Percentiles rank a stretch among this genome's conserved stretches.
phyloP scores from a whole-genome alignment of 345 rosid species.

The Salix suchowensis region DNA sequence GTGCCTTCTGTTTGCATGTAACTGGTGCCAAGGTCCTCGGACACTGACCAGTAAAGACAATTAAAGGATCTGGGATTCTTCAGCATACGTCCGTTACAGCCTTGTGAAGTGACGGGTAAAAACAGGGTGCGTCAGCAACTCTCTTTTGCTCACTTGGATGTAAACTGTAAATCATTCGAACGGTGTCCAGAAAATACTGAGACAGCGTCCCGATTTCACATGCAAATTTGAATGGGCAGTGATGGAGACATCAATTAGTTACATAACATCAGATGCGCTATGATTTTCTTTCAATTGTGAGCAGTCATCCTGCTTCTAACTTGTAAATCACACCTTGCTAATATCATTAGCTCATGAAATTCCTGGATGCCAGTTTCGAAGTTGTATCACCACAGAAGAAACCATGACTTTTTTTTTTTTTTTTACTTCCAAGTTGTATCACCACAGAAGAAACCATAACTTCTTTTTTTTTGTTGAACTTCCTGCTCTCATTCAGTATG shows the following conservation, averaged over 20 bases:
- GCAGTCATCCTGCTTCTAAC: neutral
- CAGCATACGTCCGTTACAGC: too few species aligned
- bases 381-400: neutral
- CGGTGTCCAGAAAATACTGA: neutral
- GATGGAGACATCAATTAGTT: neutral
- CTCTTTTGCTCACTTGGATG: neutral
- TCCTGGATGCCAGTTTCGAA: neutral
- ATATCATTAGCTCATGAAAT: neutral
- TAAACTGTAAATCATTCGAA: neutral
- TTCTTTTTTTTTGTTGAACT: neutral
- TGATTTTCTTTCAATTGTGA: neutral
- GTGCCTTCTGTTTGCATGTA: neutral
- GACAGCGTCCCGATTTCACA: neutral
- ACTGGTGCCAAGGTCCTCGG: neutral
- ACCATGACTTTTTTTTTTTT: neutral
- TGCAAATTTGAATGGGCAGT: neutral
- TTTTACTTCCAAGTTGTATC: neutral
- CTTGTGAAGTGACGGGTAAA: too few species aligned
- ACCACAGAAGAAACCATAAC: neutral
- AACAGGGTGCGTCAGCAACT: neutral
- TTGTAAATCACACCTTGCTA: neutral
- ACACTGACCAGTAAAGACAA: neutral
- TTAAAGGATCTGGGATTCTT: too few species aligned
- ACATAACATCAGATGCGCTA: neutral
- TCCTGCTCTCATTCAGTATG: conserved; percentile 40